Base-by-base conservation (phyloP, 441 rosid species). In the Populus hybrid region DNA sequence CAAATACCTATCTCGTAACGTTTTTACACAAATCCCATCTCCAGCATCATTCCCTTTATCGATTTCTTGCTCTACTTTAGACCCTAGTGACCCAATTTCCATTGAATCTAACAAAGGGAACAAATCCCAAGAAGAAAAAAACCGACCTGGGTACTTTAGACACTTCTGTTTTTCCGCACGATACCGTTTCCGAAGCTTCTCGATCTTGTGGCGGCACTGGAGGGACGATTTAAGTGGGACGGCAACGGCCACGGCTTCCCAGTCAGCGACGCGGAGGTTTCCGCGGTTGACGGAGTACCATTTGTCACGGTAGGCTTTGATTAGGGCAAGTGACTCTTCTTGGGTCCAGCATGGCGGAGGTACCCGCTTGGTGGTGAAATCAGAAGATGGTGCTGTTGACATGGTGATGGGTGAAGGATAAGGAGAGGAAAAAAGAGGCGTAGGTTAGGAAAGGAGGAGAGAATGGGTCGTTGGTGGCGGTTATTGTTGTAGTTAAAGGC, bases 281-380 rank as follows among this genome's bases (percentile, higher is more conserved):
- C 32, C 32, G 32, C 32, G 32, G 32, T 30, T 30, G 32, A 30
- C 32, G 32, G 32, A 30, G 32, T 30, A 30, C 32, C 32, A 30
- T 30, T 30, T 30, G 69, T 94, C 97, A 28, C 94, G 86, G 83
- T 94, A 94, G 3, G 84, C 92, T 67, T 92, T 92, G 69, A 94
- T 91, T 10, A 94, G 82, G 38, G 93, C 94, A 40, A 83, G 77
- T 61, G 97, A 91, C 80, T 94, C 97, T 40, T 93, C 93, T 14
- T 81, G 91, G 50, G 97, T 87, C 97, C 98, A 94, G 82, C 98
- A 93, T 14, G 97, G 98, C 40, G 97, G 98, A 10, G 97, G 98
- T 38, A 94, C 89, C 46, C 97, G 93, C 20, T 93, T 86, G 3
- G 92, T 85, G 67, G 80, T 87, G 35, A 82, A 80, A 59, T 11